Evolutionary conservation across 352 stramenopile genomes (phyloP), one percentile per base, ranked within the genome.

Genomic region (Globisporangium megalacanthum): DNA sequence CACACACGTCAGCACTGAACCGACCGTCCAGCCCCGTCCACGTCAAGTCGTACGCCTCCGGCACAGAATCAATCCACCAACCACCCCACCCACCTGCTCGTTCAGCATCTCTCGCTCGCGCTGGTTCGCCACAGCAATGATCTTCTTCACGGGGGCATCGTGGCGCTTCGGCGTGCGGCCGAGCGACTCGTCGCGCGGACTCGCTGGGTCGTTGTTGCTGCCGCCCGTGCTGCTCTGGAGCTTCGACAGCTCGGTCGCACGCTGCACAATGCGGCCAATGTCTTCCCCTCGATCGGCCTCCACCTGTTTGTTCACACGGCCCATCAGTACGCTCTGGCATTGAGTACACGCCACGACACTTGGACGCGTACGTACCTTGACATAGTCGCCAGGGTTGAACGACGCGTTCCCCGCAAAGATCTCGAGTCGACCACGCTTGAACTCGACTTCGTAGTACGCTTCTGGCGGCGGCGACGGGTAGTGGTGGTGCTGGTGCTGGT

Each of bases 241-340:
- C 66, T 97, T 96, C 1, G 91, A 75, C 6, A 96, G 52, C 13
- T 97, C 83, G 4, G 81, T 83, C 25, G 89, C 88, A 46, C 83
- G 80, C 60, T 97, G 78, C 19, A 98, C 86, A 54, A 98, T 95
- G 11, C 75, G 77, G 5, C 96, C 96, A 58, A 99, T 94, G 75
- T 99, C 96, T 68, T 98, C 95, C 49, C 96, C 96, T 22, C 96
- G 91, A 68, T 99, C 96, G 19, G 96, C 96, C 71, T 99, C 96
- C 44, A 99, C 96, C 85, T 98, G 51, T 20, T 7, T 17, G 9
- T 22, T 3, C 42, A 25, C 17, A 45, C 39, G 8, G 14, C n/a
- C 41, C 11, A 9, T 13, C 3, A 52, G 37, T 6, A 20, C 11
- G 45, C 17, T 20, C 19, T n/a, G n/a, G n/a, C n/a, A n/a, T n/a